These are phyloP conservation scores for Tricladium varicosporioides DNA, from an alignment of 2,329 filamentous ascomycete species.

Conservation along the genomic window DNA sequence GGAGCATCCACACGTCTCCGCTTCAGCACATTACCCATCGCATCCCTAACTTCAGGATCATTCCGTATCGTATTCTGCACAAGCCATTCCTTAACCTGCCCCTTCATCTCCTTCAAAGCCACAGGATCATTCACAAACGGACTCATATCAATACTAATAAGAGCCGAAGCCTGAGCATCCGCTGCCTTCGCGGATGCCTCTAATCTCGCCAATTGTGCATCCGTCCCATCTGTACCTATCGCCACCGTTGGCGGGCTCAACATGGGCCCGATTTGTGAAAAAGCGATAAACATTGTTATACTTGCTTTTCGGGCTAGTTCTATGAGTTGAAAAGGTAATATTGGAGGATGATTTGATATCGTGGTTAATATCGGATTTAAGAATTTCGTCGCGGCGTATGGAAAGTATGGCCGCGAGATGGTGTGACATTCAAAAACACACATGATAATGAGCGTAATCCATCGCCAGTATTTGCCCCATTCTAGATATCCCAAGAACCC, in stretches of 20 bases:
- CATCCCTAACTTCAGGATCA: slow-evolving; percentile 79
- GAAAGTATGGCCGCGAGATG: slow-evolving; percentile 53
- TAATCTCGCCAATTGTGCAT: slow-evolving; percentile 66
- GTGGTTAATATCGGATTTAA: slow-evolving; percentile 44
- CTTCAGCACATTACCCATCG: slow-evolving; percentile 66
- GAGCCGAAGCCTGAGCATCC: slow-evolving; percentile 66
- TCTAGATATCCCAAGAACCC: slow-evolving; percentile 66
- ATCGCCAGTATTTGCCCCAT: slow-evolving; percentile 65
- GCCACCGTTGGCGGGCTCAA: slow-evolving; percentile 39
- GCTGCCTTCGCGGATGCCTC: slow-evolving; percentile 56
- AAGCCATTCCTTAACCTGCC: slow-evolving; percentile 80
- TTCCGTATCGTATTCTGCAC: slow-evolving; percentile 80
- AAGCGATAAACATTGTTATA: slow-evolving; percentile 78
- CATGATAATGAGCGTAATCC: slow-evolving; percentile 54
- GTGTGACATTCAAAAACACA: slow-evolving; percentile 56
- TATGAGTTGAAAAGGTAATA: slow-evolving; percentile 83
- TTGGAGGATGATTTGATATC: slow-evolving; percentile 51
- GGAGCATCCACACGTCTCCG: slow-evolving; percentile 61
- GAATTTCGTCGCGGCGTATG: slow-evolving; percentile 41
- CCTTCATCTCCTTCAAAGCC: slow-evolving; percentile 61
- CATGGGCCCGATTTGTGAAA: slow-evolving; percentile 76
- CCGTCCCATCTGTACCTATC: slow-evolving; percentile 36
- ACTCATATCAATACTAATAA: slow-evolving; percentile 76
- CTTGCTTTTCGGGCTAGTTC: slow-evolving; percentile 71
- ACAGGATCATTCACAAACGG: slow-evolving; percentile 75